These are phyloP conservation scores for Debaryomyces castellii DNA, from an alignment of 805 yeast genomes.

Conservation along the genomic window DNA sequence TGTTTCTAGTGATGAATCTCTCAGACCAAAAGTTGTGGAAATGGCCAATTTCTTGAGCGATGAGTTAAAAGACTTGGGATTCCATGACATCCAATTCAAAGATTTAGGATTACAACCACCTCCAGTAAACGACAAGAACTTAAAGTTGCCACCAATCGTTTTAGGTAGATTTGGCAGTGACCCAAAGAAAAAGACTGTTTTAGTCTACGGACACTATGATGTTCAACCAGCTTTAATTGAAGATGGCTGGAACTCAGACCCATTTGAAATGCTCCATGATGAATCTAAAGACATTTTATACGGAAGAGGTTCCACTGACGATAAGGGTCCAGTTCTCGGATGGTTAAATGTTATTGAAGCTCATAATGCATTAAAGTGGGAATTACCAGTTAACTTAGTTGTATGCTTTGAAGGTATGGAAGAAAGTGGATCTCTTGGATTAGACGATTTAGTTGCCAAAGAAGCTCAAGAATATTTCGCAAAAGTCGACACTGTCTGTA, in stretches of 20 bases:
- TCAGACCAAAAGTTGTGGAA: conserved; percentile 85
- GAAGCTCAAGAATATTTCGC: conserved; percentile 83
- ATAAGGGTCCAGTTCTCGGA: conserved; percentile 96
- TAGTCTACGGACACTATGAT: conserved; percentile 96
- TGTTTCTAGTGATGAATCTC: conserved; percentile 85
- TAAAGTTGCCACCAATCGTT: conserved; percentile 92
- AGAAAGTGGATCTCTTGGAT: conserved; percentile 92
- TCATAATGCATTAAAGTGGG: conserved; percentile 78
- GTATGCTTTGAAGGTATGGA: conserved; percentile 99
- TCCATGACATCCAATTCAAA: conserved; percentile 75
- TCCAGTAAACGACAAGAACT: conserved; percentile 66
- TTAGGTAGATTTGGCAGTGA: conserved; percentile 84
- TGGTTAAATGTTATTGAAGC: conserved; percentile 95
- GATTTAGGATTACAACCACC: conserved; percentile 90
- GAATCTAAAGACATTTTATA: conserved; percentile 66
- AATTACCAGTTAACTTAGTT: conserved; percentile 88
- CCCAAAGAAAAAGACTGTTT: conserved; percentile 79
- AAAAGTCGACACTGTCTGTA: conserved; percentile 90
- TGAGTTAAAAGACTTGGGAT: conserved; percentile 74
- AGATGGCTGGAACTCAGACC: conserved; percentile 96
- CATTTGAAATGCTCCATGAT: conserved; percentile 65
- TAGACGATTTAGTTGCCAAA: conserved; percentile 74
- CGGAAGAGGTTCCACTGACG: conserved; percentile 97
- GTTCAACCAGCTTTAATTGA: conserved; percentile 93
- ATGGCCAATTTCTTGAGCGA: conserved; percentile 81